Percentiles rank a stretch among this genome's conserved stretches.
Conservation (phyloP, 2,329 filamentous ascomycete genomes). For the Fusarium penzigii region DNA sequence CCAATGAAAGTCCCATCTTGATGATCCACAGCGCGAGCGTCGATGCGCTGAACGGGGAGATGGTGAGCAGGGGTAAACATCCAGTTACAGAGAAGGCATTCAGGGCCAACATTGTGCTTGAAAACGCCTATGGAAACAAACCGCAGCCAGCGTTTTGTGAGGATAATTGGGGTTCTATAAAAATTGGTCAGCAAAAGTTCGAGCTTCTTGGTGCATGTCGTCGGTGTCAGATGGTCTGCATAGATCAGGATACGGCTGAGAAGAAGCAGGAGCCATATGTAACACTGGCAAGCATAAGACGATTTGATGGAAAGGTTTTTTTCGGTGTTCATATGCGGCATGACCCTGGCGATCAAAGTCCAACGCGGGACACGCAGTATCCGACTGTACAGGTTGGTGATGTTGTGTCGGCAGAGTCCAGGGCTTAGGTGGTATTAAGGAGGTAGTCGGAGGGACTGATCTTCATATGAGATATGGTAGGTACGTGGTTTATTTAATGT, state of each 20-base stretch:
- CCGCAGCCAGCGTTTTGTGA: conserved; percentile 69
- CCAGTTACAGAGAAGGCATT: conserved; percentile 74
- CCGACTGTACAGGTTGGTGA: conserved; percentile 55
- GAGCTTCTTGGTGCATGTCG: conserved; percentile 81
- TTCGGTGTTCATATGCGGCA: conserved; percentile 83
- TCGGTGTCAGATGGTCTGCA: conserved; percentile 94
- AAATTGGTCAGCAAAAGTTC: conserved; percentile 65
- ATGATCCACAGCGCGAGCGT: conserved; percentile 80
- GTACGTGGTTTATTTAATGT: not conserved
- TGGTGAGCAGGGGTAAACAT: conserved; percentile 62
- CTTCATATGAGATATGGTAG: not conserved
- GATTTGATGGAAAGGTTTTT: conserved; percentile 79
- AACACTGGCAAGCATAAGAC: conserved; percentile 83
- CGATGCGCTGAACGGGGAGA: conserved; percentile 72
- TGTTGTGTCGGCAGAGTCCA: conserved; percentile 29
- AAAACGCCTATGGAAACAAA: conserved; percentile 35
- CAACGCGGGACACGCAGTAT: conserved; percentile 19
- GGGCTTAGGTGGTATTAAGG: not conserved
- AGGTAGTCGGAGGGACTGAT: not conserved
- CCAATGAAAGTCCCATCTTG: conserved; percentile 93
- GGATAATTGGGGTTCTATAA: conserved; percentile 72
- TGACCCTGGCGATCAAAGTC: conserved; percentile 16
- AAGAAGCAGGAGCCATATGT: conserved; percentile 84
- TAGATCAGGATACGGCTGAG: conserved; percentile 80
- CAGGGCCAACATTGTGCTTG: conserved; percentile 82